Evolutionary conservation across 208 protist species (phyloP).

Genomic region (Crithidia expoeki): DNA sequence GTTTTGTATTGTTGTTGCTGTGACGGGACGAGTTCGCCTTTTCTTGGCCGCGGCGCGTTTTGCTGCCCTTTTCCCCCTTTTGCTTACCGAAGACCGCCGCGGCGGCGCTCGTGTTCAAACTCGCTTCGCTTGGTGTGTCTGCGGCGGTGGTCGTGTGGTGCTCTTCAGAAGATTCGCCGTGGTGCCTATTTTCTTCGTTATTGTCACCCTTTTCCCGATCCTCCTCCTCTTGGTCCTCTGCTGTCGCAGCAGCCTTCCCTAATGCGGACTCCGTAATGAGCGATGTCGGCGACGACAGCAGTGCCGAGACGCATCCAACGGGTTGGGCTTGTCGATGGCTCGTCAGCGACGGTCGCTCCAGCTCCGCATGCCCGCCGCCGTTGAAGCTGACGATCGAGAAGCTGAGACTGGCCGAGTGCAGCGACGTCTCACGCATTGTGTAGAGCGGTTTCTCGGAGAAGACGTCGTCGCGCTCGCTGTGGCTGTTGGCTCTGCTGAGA

Average conservation of each 20-base stretch:
- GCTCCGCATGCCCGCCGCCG: background rate
- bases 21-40: background rate
- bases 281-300: background rate
- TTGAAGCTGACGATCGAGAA: background rate
- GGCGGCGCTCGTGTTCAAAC: background rate
- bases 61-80: background rate
- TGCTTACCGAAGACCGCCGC: background rate
- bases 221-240: no score
- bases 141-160: constrained; percentile 2
- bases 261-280: no score
- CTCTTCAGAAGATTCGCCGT: background rate
- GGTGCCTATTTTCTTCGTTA: background rate
- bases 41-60: background rate
- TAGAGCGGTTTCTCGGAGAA: constrained; percentile 16
- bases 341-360: background rate
- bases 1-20: constrained; percentile 3
- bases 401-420: constrained; percentile 1
- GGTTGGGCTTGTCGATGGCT: background rate
- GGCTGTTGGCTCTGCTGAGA: background rate
- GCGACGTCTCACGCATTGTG: constrained; percentile 6
- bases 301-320: constrained; percentile 18
- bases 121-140: constrained; percentile 5
- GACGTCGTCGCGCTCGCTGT: background rate
- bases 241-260: background rate
- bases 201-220: no score